Percentiles rank a stretch among this genome's conserved stretches.
These are phyloP conservation scores for Ceratorhiza oryzae-sativae DNA, from an alignment of 1,284 basidiomycete genomes.

Conservation along the genomic window DNA sequence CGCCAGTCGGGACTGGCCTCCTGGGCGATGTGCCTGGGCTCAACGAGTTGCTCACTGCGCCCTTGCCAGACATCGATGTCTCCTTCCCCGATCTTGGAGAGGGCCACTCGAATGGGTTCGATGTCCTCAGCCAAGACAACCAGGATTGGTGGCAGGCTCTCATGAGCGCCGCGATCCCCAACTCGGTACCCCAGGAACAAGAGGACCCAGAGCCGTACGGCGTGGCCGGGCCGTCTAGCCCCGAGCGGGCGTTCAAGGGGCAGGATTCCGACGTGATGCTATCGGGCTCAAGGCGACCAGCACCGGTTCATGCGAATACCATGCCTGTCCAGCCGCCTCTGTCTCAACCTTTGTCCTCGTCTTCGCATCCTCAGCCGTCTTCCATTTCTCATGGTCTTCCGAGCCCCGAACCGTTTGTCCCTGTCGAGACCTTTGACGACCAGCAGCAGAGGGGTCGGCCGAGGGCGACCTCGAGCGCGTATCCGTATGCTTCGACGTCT, in stretches of 20 bases:
- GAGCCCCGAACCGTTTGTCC: constrained; percentile 7
- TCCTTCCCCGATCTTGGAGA: neutral
- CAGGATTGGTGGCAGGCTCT: constrained; percentile 28
- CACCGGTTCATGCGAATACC: constrained; percentile 20
- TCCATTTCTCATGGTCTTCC: constrained; percentile 20
- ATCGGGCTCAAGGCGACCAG: neutral
- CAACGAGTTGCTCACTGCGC: constrained; percentile 17
- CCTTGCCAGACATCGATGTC: constrained; percentile 21
- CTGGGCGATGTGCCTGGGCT: constrained; percentile 10
- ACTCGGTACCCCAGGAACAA: neutral
- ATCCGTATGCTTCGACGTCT: neutral
- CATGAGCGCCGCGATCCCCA: neutral
- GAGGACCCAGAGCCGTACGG: neutral
- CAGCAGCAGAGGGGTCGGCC: neutral
- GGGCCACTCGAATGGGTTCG: neutral
- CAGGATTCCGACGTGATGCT: constrained; percentile 2
- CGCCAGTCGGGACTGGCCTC: neutral
- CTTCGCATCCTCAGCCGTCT: neutral
- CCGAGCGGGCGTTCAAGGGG: constrained; percentile 15
- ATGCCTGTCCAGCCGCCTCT: neutral
- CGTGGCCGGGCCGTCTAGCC: neutral
- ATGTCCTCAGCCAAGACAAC: constrained; percentile 23
- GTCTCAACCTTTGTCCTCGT: neutral
- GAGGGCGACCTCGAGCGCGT: constrained; percentile 18
- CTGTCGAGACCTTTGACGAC: neutral